Evolutionary conservation across 768 basidiomycete genomes (phyloP).

Genomic region (Mycena rosella): DNA sequence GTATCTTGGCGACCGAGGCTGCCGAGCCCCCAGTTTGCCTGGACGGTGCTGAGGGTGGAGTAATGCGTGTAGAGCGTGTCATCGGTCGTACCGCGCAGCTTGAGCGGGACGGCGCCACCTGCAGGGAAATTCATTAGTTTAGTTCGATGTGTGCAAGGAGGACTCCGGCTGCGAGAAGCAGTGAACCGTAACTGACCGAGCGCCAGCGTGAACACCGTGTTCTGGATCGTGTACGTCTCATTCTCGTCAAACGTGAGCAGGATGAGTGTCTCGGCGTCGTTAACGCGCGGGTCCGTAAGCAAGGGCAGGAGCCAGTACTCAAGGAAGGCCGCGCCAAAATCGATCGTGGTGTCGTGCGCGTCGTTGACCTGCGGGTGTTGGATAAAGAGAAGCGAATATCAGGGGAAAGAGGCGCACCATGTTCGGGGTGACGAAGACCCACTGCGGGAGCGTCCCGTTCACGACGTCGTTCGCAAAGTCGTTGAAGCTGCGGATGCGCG

Average conservation of each 20-base stretch:
- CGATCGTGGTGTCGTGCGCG: conserved; percentile 70
- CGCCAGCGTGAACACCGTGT: conserved; percentile 60
- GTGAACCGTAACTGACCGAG: conserved; percentile 29
- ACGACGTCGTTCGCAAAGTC: conserved; percentile 66
- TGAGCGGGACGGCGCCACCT: conserved; percentile 55
- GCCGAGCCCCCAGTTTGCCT: conserved; percentile 73
- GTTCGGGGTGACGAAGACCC: conserved; percentile 75
- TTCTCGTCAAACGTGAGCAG: conserved; percentile 76
- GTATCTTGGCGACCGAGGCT: conserved; percentile 73
- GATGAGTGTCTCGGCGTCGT: conserved; percentile 58
- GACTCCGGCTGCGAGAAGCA: not conserved
- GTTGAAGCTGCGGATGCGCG: conserved; percentile 71
- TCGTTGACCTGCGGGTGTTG: conserved; percentile 51
- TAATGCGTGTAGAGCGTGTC: conserved; percentile 72
- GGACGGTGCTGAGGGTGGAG: conserved; percentile 65
- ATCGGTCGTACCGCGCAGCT: conserved; percentile 60
- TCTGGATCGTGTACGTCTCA: conserved; percentile 54
- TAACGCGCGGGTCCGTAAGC: not conserved
- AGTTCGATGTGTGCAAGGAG: not conserved
- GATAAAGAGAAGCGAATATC: not conserved
- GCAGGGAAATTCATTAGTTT: too few species aligned
- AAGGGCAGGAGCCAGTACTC: not conserved
- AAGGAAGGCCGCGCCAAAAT: conserved; percentile 46
- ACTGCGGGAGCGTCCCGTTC: conserved; percentile 65
- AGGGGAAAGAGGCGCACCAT: conserved; percentile 37